Evolutionary conservation across 106 monocot genomes (phyloP).

Genomic region (Posidonia australis): DNA sequence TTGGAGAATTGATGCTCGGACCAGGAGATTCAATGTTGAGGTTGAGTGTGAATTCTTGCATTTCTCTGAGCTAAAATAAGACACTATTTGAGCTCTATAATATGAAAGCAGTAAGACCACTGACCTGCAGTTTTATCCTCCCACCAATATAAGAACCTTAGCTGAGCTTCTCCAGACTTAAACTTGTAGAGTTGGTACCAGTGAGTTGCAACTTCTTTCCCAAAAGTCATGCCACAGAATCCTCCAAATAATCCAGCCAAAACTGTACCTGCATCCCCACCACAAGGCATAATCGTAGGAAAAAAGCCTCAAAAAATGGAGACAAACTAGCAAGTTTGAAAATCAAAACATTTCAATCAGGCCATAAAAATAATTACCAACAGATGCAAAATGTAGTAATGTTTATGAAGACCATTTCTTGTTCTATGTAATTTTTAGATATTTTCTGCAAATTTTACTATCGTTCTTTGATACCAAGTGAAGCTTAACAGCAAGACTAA

Average conservation of each 20-base stretch:
- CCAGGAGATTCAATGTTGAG: no score
- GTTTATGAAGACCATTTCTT: no score
- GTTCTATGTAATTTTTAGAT: no score
- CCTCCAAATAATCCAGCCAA: slow-evolving; percentile 28
- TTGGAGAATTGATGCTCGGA: no score
- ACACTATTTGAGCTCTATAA: background rate
- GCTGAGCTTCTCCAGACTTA: slow-evolving; percentile 21
- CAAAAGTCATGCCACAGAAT: slow-evolving; percentile 24
- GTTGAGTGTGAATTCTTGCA: background rate
- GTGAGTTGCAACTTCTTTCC: slow-evolving; percentile 23
- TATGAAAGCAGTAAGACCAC: background rate
- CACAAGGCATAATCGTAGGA: background rate
- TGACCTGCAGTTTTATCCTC: slow-evolving; percentile 23
- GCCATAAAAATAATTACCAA: no score
- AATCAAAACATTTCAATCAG: no score
- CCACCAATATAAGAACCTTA: slow-evolving; percentile 31
- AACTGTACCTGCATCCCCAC: slow-evolving; percentile 14
- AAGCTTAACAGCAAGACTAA: no score
- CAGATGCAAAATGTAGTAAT: no score
- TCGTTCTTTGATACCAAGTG: no score
- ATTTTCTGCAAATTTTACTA: no score
- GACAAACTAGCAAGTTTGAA: background rate
- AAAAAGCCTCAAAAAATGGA: background rate
- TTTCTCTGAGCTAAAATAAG: background rate
- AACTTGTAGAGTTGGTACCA: slow-evolving; percentile 26